Evolutionary conservation across 345 rosid genomes (phyloP), one percentile per base, ranked within the genome.

Genomic region (Boechera stricta): DNA sequence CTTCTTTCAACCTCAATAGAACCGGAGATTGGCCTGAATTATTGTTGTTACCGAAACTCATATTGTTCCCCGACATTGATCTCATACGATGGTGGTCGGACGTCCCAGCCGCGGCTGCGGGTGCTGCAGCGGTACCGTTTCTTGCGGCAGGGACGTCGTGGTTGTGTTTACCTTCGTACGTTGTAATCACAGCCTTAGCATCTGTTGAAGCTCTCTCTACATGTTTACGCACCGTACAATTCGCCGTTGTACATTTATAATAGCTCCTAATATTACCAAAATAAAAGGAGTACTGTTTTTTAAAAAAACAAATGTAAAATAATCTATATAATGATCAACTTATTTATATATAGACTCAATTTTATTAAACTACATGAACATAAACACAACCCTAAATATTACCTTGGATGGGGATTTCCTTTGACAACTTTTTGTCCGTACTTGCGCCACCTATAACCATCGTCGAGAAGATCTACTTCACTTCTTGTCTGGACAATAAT

Each of bases 371-470:
- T 57, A 63, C 7, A 56, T 66, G 53, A 41, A 53, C 36, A 33
- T 12, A 49, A 2, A 3, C 51, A 8, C 29, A 47, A 52, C 10
- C 53, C 18, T 63, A 68, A 16, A 63, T 58, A 26, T 59, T 42
- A 92, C 99, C 98, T 92, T 10, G 98, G 99, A 86, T 95, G 89
- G 21, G 94, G 90, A 75, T 89, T 95, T 78, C 99, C 99, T 81
- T 95, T 95, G 79, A 95, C 99, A 78, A 95, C 91, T 84, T 95
- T 92, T 89, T 95, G 99, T 78, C 99, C 99, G 56, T 95, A 95
- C 75, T 95, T 95, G 72, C 99, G 98, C 99, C 98, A 95, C 71
- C 89, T 88, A 75, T 88, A 95, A 64, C 99, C 99, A 87, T 95
- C 99, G 74, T 95, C 98, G 33, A 95, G 81, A 73, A 95, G 97